Evolutionary conservation across 2,329 filamentous ascomycete species (phyloP).

Genomic region (Alternaria angustiovoidea): DNA sequence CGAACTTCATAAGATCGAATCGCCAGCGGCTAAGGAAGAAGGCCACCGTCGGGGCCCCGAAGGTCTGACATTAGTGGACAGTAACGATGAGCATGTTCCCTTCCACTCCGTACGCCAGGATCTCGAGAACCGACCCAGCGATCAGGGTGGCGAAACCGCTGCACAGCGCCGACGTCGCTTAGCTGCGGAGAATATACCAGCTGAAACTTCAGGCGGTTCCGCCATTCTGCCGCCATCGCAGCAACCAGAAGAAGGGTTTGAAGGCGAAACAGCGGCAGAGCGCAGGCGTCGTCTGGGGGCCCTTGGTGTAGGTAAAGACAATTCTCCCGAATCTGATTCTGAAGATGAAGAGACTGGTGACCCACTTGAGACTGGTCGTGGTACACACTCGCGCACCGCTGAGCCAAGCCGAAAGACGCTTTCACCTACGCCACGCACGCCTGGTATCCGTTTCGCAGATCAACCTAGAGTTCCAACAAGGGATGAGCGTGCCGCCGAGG

Average conservation of each 20-base stretch:
- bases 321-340: slow-evolving; percentile 40
- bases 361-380: slow-evolving; percentile 46
- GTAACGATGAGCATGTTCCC: slow-evolving; percentile 56
- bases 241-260: slow-evolving; percentile 27
- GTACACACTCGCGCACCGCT: slow-evolving; percentile 30
- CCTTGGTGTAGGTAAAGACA: slow-evolving; percentile 62
- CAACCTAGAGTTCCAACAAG: slow-evolving; percentile 46
- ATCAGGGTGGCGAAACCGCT: slow-evolving; percentile 43
- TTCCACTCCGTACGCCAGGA: slow-evolving; percentile 56
- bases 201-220: slow-evolving; percentile 23
- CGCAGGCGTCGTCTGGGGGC: slow-evolving; percentile 76
- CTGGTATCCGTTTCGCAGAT: slow-evolving; percentile 70
- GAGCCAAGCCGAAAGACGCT: slow-evolving; percentile 17
- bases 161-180: slow-evolving; percentile 56
- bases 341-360: slow-evolving; percentile 47
- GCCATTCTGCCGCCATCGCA: slow-evolving; percentile 29
- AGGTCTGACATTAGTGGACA: slow-evolving; percentile 56
- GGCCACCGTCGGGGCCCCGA: slow-evolving; percentile 43
- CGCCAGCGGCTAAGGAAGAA: slow-evolving; percentile 35
- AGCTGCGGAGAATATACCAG: slow-evolving; percentile 28
- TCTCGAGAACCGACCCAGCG: slow-evolving; percentile 38
- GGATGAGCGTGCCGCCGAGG: slow-evolving; percentile 41
- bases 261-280: slow-evolving; percentile 76
- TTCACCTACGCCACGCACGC: slow-evolving; percentile 45
- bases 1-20: slow-evolving; percentile 43